Evolutionary conservation across 2,329 filamentous ascomycete genomes (phyloP), one percentile per base, ranked within the genome.

Genomic region (Teratosphaeriaceae sp.): DNA sequence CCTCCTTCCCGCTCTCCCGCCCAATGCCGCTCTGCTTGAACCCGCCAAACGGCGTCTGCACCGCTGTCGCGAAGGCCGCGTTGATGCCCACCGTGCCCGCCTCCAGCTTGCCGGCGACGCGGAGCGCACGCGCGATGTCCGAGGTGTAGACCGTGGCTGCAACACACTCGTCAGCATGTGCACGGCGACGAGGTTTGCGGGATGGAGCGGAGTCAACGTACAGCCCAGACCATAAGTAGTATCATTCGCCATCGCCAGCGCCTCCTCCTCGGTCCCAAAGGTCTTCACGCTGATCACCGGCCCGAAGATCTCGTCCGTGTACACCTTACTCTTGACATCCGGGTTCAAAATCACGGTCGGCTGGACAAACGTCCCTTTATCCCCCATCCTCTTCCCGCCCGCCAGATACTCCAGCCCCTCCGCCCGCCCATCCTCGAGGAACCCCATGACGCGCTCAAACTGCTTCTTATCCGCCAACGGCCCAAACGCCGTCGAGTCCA

Each of bases 111-210:
- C 58, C 62, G 5, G 68, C 67, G 21, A 71, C 49, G 13, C 64
- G 55, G 13, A 71, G 40, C 2, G 62, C 68, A 16, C 65, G 49
- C 1, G 55, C 62, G 18, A 89, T 65, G 58, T 89, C 79, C 48
- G 74, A 67, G 0, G 85, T 88, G 61, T 87, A 92, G 2, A 92
- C 75, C 0, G 84, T 75, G 3, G 79, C 74, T 6, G 73, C 69
- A 22, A 16, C 23, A n/a, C 16, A 19, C 18, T 22, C n/a, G 22
- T 39, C 22, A 39, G 37, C 15, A 7, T 19, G 9, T 33, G 16
- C 22, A 19, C 12, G 16, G 15, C n/a, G n/a, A n/a, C n/a, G n/a
- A n/a, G n/a, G n/a, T n/a, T n/a, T n/a, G n/a, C n/a, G n/a, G n/a
- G n/a, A n/a, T n/a, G n/a, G n/a, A n/a, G n/a, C n/a, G n/a, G n/a